Evolutionary conservation across 345 rosid species (phyloP), one percentile per base, ranked within the genome.

Genomic region (Ricinus communis): DNA sequence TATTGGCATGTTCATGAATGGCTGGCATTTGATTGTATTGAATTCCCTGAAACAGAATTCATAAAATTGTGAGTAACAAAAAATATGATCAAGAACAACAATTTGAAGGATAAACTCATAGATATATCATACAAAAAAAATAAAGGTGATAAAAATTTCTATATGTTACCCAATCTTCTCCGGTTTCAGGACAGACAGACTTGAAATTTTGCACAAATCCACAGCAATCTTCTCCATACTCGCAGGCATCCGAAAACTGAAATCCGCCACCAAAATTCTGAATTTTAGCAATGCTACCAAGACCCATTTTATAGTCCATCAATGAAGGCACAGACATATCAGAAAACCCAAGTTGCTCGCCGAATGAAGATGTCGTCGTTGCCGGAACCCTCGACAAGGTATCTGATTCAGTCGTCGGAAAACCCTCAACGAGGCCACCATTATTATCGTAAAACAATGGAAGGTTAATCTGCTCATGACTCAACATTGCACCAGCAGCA

Each of bases 211-310:
- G 85, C 68, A 80, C 46, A 71, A 79, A 82, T 0, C 76, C 83
- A 65, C 74, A 66, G 65, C 82, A 87, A 19, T 87, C 89, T n/a
- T 85, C 87, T n/a, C 86, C 87, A 51, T 75, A 77, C 40, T 71
- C 85, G 66, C 62, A 73, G 46, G 71, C 66, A 53, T 79, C 78
- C 28, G 69, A 65, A 15, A 69, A 73, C 7, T 71, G 87, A 33
- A 76, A 71, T 45, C 83, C 74, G 72, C 76, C 63, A 18, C 76
- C 75, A 18, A 71, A 60, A 28, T 65, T 82, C 38, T 71, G 71
- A 47, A 76, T 46, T 50, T 59, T 78, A 3, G 66, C 62, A 57
- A 70, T 51, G 72, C 78, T 77, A 69, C 62, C 19, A 63, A 62
- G 63, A 13, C 80, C 78, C 66, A 61, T 54, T 70, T 71, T 71